These are phyloP conservation scores for Salisapilia sapeloensis DNA, from an alignment of 352 stramenopile species.

Conservation along the genomic window DNA sequence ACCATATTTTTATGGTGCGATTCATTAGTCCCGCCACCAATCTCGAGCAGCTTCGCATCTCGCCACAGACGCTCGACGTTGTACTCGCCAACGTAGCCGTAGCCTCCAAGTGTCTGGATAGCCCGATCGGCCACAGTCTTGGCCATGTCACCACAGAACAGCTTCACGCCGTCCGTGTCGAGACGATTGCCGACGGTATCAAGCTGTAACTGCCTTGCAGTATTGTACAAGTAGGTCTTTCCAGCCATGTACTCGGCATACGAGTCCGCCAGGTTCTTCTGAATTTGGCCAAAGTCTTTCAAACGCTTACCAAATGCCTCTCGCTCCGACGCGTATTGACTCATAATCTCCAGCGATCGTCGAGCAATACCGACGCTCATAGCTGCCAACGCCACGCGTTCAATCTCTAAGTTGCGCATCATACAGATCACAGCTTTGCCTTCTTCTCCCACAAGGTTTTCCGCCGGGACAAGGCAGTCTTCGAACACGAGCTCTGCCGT, in stretches of 20 bases:
- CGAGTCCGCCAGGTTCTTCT: constrained; percentile 94
- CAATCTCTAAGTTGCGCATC: constrained; percentile 99
- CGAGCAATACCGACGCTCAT: constrained; percentile 95
- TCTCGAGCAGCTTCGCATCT: constrained; percentile 99
- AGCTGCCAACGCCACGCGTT: constrained; percentile 92
- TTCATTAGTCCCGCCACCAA: constrained; percentile 97
- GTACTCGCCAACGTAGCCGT: constrained; percentile 99
- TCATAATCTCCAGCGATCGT: constrained; percentile 97
- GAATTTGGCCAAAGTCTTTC: constrained; percentile 86
- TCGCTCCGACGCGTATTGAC: constrained; percentile 82
- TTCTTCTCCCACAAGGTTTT: constrained; percentile 86
- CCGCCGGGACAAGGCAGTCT: constrained; percentile 85
- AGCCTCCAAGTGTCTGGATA: constrained; percentile 95
- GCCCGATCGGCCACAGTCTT: constrained; percentile 95
- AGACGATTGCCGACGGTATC: constrained; percentile 90
- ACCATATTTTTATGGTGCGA: constrained; percentile 99
- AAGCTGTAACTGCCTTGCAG: constrained; percentile 87
- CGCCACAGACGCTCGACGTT: constrained; percentile 96
- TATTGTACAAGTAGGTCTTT: constrained; percentile 93
- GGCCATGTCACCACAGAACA: constrained; percentile 95
- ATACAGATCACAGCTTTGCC: constrained; percentile 66
- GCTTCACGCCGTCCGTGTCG: constrained; percentile 97
- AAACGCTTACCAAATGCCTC: constrained; percentile 90
- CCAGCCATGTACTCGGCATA: constrained; percentile 98
- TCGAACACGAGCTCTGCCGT: constrained; percentile 99